phyloP scores from a whole-genome alignment of 352 stramenopile genomes.

The Globisporangium apiculatum region DNA sequence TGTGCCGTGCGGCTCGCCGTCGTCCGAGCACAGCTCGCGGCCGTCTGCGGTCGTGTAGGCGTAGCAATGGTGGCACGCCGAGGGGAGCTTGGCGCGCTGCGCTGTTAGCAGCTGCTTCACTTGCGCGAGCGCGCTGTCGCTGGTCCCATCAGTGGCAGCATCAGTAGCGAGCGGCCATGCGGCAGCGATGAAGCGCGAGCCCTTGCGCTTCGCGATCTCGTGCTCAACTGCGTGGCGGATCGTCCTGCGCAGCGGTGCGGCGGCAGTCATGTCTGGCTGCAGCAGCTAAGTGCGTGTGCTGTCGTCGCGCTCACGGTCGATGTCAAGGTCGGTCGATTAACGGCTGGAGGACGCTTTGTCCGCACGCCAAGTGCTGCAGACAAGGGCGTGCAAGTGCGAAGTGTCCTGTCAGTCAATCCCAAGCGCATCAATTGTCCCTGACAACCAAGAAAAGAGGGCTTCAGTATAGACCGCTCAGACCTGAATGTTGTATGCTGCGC shows the following conservation, averaged over 20 bases:
- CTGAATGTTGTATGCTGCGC: no score
- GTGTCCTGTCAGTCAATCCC: no score
- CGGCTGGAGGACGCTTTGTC: no score
- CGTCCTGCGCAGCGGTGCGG: constrained; percentile 15
- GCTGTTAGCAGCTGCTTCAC: constrained; percentile 41
- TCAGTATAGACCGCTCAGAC: no score
- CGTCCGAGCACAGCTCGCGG: constrained; percentile 56
- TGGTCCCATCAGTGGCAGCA: background rate
- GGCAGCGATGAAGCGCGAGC: constrained; percentile 72
- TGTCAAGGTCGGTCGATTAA: no score
- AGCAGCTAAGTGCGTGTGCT: background rate
- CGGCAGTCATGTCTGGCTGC: background rate
- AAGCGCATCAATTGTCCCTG: no score
- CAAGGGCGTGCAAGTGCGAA: no score
- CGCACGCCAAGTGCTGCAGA: no score
- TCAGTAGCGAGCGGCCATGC: constrained; percentile 34
- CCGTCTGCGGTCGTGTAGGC: constrained; percentile 51
- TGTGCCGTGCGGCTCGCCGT: constrained; percentile 69
- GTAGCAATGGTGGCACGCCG: constrained; percentile 70
- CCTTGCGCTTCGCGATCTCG: constrained; percentile 77
- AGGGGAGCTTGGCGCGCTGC: constrained; percentile 37
- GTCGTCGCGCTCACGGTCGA: no score
- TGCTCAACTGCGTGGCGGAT: constrained; percentile 51
- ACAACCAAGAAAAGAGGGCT: no score
- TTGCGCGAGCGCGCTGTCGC: constrained; percentile 21